phyloP scores from a whole-genome alignment of 208 protist genomes.

The Leishmania lainsoni region DNA sequence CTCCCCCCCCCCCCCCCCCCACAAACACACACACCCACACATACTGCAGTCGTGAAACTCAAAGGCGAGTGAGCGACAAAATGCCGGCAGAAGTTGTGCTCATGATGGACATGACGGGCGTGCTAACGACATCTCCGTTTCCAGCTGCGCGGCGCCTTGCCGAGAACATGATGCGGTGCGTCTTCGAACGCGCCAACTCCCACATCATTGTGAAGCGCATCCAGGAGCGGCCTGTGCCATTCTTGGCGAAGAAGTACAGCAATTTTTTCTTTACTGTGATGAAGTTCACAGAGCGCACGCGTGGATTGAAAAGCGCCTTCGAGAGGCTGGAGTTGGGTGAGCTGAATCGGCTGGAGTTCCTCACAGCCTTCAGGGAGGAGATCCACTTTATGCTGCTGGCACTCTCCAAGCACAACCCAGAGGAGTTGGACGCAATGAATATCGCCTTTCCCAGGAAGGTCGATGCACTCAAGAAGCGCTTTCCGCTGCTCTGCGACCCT shows the following conservation, averaged over 20 bases:
- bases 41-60: neutral
- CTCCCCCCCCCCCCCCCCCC: neutral
- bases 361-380: slow-evolving; percentile 51
- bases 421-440: slow-evolving; percentile 62
- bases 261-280: slow-evolving; percentile 73
- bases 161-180: slow-evolving; percentile 74
- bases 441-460: slow-evolving; percentile 67
- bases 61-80: neutral
- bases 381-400: slow-evolving; percentile 67
- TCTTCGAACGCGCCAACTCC: slow-evolving; percentile 64
- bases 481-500: slow-evolving; percentile 63
- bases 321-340: slow-evolving; percentile 76
- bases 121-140: slow-evolving; percentile 71
- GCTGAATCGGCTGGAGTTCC: slow-evolving; percentile 73
- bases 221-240: slow-evolving; percentile 38
- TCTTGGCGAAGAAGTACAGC: slow-evolving; percentile 71
- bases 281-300: slow-evolving; percentile 63
- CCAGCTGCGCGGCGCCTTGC: slow-evolving; percentile 64
- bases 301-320: slow-evolving; percentile 51
- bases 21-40: neutral
- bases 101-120: slow-evolving; percentile 76
- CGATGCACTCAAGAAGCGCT: slow-evolving; percentile 48
- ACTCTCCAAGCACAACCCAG: slow-evolving; percentile 55
- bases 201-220: slow-evolving; percentile 49
- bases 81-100: slow-evolving; percentile 81